Percentiles rank a stretch among this genome's conserved stretches.
Conservation (phyloP, 768 basidiomycete genomes). For the Phanerochaete sordida region DNA sequence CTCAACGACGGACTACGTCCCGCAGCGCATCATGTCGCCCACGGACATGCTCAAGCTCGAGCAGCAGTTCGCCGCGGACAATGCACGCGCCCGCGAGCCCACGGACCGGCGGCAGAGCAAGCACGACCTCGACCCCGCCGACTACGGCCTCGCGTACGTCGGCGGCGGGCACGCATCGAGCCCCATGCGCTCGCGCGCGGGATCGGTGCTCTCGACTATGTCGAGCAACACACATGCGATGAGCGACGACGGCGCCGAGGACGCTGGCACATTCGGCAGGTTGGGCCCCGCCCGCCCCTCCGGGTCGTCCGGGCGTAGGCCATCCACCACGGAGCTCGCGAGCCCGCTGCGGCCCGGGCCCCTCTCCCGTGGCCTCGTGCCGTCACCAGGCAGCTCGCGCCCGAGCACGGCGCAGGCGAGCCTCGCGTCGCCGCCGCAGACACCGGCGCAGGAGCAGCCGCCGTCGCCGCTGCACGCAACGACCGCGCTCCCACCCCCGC, state of each 20-base stretch:
- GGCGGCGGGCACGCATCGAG: slow-evolving; percentile 1
- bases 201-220: slow-evolving; percentile 19
- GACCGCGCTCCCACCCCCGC: slow-evolving; percentile 49
- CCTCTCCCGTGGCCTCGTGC: slow-evolving; percentile 2
- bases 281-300: not conserved
- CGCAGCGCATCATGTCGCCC: slow-evolving; percentile 66
- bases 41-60: slow-evolving; percentile 63
- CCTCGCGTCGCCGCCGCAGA: slow-evolving; percentile 20
- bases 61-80: slow-evolving; percentile 39
- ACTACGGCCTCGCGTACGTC: slow-evolving; percentile 18
- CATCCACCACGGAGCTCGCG: not conserved
- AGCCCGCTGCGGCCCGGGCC: not conserved
- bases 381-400: slow-evolving; percentile 13
- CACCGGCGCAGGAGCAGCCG: slow-evolving; percentile 20
- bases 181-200: slow-evolving; percentile 9
- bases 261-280: not conserved
- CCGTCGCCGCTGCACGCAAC: not conserved
- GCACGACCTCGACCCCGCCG: slow-evolving; percentile 20
- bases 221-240: slow-evolving; percentile 21
- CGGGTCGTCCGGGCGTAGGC: not conserved
- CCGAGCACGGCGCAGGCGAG: slow-evolving; percentile 35
- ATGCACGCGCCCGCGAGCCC: slow-evolving; percentile 9
- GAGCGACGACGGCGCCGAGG: slow-evolving; percentile 5
- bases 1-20: slow-evolving; percentile 46
- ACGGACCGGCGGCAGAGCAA: slow-evolving; percentile 12